Percentiles rank a stretch among this genome's conserved stretches.
Conservation (phyloP, 2,329 filamentous ascomycete species). For the Ascochyta lentis region DNA sequence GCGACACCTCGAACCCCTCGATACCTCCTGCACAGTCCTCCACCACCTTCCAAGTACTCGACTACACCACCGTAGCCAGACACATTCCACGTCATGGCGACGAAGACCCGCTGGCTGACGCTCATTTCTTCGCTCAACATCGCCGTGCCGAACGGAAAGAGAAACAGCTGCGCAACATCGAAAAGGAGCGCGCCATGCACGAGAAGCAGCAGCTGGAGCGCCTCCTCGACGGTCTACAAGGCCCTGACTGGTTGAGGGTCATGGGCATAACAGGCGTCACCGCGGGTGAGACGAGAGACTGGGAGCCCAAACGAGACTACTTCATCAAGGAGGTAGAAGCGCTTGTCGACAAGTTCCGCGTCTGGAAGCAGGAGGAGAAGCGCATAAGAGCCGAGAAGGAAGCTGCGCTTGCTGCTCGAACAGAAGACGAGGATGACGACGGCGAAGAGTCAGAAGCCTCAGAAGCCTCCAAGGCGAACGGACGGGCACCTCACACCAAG, state of each 20-base stretch:
- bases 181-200: conserved; percentile 70
- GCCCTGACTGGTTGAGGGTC: conserved; percentile 89
- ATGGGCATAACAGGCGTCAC: conserved; percentile 89
- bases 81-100: conserved; percentile 41
- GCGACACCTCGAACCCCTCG: conserved; percentile 20
- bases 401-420: conserved; percentile 60
- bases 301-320: conserved; percentile 82
- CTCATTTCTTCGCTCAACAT: conserved; percentile 64
- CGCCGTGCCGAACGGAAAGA: conserved; percentile 68
- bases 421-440: conserved; percentile 53
- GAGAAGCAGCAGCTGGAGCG: conserved; percentile 71
- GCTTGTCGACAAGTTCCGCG: conserved; percentile 84
- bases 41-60: conserved; percentile 48
- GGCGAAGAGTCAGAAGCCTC: conserved; percentile 49
- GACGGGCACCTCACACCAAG: conserved; percentile 7
- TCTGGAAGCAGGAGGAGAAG: conserved; percentile 91
- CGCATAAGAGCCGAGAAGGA: conserved; percentile 79
- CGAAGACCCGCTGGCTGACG: conserved; percentile 64
- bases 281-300: conserved; percentile 83
- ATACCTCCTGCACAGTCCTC: conserved; percentile 35
- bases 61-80: conserved; percentile 50
- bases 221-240: conserved; percentile 80
- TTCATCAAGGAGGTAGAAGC: conserved; percentile 83
- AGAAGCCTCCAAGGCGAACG: conserved; percentile 29
- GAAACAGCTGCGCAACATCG: conserved; percentile 72